Percentiles rank a stretch among this genome's conserved stretches.
phyloP scores from a whole-genome alignment of 768 basidiomycete genomes.

The Psilocybe sp. region DNA sequence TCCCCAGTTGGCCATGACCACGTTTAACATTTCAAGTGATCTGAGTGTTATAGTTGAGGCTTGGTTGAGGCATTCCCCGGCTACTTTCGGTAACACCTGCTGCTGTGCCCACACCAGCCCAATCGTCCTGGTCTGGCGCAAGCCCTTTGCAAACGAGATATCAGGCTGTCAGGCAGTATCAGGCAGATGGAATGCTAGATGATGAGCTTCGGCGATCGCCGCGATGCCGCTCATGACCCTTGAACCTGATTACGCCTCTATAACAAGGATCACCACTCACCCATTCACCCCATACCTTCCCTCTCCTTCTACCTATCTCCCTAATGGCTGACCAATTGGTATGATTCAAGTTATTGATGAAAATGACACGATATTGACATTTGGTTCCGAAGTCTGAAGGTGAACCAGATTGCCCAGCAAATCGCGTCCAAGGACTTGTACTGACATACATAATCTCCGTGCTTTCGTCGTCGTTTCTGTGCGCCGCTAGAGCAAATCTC shows the following conservation, averaged over 20 bases:
- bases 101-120: no score
- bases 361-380: conserved; percentile 7
- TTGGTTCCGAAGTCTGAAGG: conserved; percentile 49
- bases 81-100: no score
- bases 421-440: conserved; percentile 8
- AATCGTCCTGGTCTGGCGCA: no score
- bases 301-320: conserved; percentile 3
- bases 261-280: conserved; percentile 6
- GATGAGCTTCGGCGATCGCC: conserved; percentile 11
- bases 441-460: conserved; percentile 1
- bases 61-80: no score
- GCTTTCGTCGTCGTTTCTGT: background rate
- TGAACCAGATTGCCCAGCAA: conserved; percentile 22
- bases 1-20: no score
- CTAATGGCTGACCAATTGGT: conserved; percentile 61
- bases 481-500: conserved; percentile 76
- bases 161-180: no score
- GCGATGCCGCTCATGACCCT: conserved; percentile 6
- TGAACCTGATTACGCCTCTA: conserved; percentile 11
- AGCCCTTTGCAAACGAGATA: no score
- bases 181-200: no score
- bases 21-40: no score
- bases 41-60: no score
- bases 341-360: conserved; percentile 21
- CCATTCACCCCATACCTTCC: conserved; percentile 5